Evolutionary conservation across 495 filamentous ascomycete species (phyloP), one percentile per base, ranked within the genome.

Genomic region (Baudoinia panamericana): DNA sequence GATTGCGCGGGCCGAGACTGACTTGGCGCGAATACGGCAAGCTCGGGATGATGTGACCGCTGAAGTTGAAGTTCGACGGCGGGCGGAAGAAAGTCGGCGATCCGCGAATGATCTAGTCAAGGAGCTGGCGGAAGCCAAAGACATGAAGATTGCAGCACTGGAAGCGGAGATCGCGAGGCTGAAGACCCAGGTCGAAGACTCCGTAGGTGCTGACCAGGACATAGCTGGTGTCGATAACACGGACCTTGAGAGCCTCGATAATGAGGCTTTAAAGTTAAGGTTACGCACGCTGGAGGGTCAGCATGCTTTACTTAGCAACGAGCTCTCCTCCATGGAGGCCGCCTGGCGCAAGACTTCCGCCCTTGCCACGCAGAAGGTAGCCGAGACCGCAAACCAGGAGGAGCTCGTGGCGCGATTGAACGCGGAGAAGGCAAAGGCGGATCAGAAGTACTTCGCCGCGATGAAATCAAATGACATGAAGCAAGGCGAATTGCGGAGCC

Each of bases 371-470:
- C 84, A 83, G 58, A 96, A 93, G 58, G 75, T 94, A 15, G 68
- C 75, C 40, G 84, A 90, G 42, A 72, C 80, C 36, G 57, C 66
- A 5, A 72, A 70, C 2, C 61, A 81, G 50, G 90, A 96, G 62
- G 87, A 95, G 32, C 78, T 78, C 46, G 64, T 92, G 27, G 68
- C 72, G 19, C 64, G 80, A 4, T 63, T 90, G 8, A 71, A 67
- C 2, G 86, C 84, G 0, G 90, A 97, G 59, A 97, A 96, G 60
- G 73, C 76, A 24, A 96, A 94, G 55, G 92, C 92, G 0, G 87
- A 96, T 53, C 87, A 95, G 57, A 96, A 96, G 60, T 97, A 93
- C 56, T 96, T 95, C 54, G 78, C 78, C 4, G 83, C 85, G 11
- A 87, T 93, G 67, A 95, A 94, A 56, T 76, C 82, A 48, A 93